phyloP scores from a whole-genome alignment of 495 filamentous ascomycete species.

The Glutinoglossum americanum region DNA sequence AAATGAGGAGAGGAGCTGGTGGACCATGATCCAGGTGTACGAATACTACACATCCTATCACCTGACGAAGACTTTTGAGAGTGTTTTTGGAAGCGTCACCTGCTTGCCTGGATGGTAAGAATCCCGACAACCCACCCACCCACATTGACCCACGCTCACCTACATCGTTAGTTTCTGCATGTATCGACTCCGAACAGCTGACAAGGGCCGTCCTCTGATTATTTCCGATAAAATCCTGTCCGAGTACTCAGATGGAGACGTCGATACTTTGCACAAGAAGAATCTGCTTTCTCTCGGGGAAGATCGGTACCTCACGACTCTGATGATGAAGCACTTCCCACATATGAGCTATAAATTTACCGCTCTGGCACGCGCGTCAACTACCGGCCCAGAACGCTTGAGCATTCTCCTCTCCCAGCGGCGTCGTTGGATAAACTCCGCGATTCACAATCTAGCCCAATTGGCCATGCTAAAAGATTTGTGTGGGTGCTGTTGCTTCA shows the following conservation, averaged over 20 bases:
- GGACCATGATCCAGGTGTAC: constrained; percentile 99
- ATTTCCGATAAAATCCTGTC: constrained; percentile 68
- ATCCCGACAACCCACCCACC: constrained; percentile 4
- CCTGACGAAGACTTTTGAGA: constrained; percentile 84
- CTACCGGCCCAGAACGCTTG: constrained; percentile 85
- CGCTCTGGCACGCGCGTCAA: constrained; percentile 74
- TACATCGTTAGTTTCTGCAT: constrained; percentile 65
- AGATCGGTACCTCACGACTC: constrained; percentile 88
- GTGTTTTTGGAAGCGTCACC: constrained; percentile 82
- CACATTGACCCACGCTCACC: neutral
- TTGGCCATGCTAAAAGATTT: constrained; percentile 71
- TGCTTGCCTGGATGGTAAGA: constrained; percentile 96
- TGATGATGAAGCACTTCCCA: constrained; percentile 96
- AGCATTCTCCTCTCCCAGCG: constrained; percentile 79
- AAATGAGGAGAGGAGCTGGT: constrained; percentile 86
- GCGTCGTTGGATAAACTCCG: constrained; percentile 97
- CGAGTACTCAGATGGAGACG: constrained; percentile 68
- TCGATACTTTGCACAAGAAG: constrained; percentile 97
- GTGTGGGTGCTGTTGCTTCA: constrained; percentile 98
- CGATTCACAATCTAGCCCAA: constrained; percentile 85
- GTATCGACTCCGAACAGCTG: constrained; percentile 87
- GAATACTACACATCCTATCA: constrained; percentile 97
- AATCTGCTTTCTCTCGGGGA: constrained; percentile 87
- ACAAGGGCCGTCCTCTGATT: constrained; percentile 78
- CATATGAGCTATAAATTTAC: constrained; percentile 90